Conservation (phyloP, 345 rosid species). For the Stellera chamaejasme region DNA sequence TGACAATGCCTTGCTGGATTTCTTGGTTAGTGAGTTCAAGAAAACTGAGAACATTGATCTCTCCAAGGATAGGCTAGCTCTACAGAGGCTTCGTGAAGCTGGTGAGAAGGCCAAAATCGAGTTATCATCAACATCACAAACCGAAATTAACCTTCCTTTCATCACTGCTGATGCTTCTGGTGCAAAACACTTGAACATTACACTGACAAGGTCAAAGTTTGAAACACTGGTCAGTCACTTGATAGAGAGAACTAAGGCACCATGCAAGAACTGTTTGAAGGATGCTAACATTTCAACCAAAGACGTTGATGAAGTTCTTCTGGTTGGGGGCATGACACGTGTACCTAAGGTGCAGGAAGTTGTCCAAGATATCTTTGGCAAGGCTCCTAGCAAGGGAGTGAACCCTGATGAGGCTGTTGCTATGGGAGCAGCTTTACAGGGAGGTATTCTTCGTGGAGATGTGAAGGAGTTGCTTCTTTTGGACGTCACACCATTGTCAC, state of each 20-base stretch:
- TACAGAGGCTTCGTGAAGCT: constrained; percentile 89
- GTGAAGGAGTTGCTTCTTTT: constrained; percentile 81
- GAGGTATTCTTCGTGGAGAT: constrained; percentile 90
- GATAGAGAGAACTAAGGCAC: constrained; percentile 67
- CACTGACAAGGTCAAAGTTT: constrained; percentile 67
- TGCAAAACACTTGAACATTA: constrained; percentile 79
- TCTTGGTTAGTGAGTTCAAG: constrained; percentile 73
- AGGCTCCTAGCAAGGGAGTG: constrained; percentile 79
- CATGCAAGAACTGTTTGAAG: constrained; percentile 74
- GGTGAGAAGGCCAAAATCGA: constrained; percentile 92
- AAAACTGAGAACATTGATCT: constrained; percentile 66
- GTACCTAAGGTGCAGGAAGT: constrained; percentile 88
- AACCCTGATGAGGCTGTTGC: constrained; percentile 94
- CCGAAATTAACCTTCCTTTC: constrained; percentile 79
- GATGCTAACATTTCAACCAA: constrained; percentile 68
- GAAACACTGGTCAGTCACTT: constrained; percentile 54
- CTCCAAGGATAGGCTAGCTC: constrained; percentile 66
- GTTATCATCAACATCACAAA: constrained; percentile 78
- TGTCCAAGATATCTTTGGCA: constrained; percentile 72
- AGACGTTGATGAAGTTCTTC: constrained; percentile 75
- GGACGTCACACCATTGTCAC: constrained; percentile 87
- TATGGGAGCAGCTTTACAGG: constrained; percentile 88
- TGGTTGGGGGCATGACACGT: constrained; percentile 96
- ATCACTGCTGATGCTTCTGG: constrained; percentile 84
- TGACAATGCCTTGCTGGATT: constrained; percentile 71